A percentile compares a stretch with the other conserved stretches of the same genome.
Evolutionary conservation across 805 yeast species (phyloP).

Genomic region (Helenozyma baotianmanensis): DNA sequence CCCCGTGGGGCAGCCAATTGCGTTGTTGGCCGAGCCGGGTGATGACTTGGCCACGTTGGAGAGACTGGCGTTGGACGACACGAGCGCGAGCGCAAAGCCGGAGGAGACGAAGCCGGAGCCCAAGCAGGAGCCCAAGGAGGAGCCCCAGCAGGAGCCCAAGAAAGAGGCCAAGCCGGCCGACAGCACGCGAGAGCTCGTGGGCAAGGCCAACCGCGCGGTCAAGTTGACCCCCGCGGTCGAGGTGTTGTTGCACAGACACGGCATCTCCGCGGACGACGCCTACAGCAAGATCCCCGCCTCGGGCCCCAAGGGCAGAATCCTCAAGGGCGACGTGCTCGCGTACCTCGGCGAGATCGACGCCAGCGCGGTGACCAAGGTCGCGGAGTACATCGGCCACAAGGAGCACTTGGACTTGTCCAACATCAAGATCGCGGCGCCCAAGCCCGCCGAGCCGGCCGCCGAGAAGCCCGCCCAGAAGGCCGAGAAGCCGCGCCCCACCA

Average conservation of each 20-base stretch:
- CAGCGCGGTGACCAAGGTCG: constrained; percentile 49
- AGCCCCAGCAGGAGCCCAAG: constrained; percentile 14
- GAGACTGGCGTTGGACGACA: constrained; percentile 43
- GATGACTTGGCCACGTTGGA: constrained; percentile 71
- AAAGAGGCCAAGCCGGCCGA: constrained; percentile 3
- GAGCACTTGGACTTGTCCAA: constrained; percentile 70
- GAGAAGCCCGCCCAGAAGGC: constrained; percentile 12
- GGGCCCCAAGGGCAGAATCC: constrained; percentile 83
- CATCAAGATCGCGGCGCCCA: constrained; percentile 44
- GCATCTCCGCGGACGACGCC: constrained; percentile 69
- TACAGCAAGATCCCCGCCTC: constrained; percentile 68
- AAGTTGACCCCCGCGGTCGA: constrained; percentile 76
- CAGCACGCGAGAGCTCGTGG: constrained; percentile 13
- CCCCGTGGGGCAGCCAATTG: constrained; percentile 87
- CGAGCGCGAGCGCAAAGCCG: constrained; percentile 4
- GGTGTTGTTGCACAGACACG: constrained; percentile 53
- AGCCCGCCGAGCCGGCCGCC: constrained; percentile 8
- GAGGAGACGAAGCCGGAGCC: constrained; percentile 5
- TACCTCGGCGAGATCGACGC: constrained; percentile 67
- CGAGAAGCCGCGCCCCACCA: constrained; percentile 26
- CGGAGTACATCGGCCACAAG: constrained; percentile 51
- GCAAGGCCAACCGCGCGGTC: constrained; percentile 61
- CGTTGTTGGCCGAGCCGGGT: constrained; percentile 79
- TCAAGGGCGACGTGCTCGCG: constrained; percentile 90
- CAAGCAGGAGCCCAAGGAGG: constrained; percentile 13